Percentiles rank a stretch among this genome's conserved stretches.
These are phyloP conservation scores for Tuber calosporum DNA, from an alignment of 495 filamentous ascomycete genomes.

Conservation along the genomic window DNA sequence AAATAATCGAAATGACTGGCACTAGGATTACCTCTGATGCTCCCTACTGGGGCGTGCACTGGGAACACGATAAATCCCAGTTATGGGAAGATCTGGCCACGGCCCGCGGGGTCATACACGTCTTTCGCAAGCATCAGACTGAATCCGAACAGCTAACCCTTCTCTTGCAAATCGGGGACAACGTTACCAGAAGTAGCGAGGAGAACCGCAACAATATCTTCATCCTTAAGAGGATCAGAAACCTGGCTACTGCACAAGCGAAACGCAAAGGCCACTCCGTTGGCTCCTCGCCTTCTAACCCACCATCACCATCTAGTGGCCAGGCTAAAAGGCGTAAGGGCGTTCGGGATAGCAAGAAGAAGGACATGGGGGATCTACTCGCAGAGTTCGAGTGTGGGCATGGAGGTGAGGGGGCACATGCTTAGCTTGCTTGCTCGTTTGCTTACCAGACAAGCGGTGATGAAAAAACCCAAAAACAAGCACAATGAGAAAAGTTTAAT, in stretches of 20 bases:
- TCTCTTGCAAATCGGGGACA: conserved; percentile 19
- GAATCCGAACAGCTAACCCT: conserved; percentile 10
- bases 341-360: conserved; percentile 24
- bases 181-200: not conserved
- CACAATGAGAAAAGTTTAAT: not conserved
- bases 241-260: not conserved
- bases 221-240: conserved; percentile 13
- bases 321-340: conserved; percentile 17
- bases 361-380: conserved; percentile 30
- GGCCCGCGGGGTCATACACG: not conserved
- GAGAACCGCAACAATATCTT: not conserved
- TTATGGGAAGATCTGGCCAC: conserved; percentile 1
- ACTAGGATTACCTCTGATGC: conserved; percentile 48
- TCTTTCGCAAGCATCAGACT: not conserved
- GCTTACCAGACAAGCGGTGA: not conserved
- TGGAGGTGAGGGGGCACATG: not conserved
- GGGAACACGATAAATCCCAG: conserved; percentile 21
- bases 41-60: conserved; percentile 43
- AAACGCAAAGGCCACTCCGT: conserved; percentile 19
- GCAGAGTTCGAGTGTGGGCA: conserved; percentile 24
- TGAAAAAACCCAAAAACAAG: not conserved
- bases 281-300: not conserved
- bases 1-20: conserved; percentile 50
- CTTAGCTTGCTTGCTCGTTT: not conserved
- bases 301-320: not conserved